Evolutionary conservation across 2,329 filamentous ascomycete species (phyloP).

Genomic region (Rhynchosporium secalis): DNA sequence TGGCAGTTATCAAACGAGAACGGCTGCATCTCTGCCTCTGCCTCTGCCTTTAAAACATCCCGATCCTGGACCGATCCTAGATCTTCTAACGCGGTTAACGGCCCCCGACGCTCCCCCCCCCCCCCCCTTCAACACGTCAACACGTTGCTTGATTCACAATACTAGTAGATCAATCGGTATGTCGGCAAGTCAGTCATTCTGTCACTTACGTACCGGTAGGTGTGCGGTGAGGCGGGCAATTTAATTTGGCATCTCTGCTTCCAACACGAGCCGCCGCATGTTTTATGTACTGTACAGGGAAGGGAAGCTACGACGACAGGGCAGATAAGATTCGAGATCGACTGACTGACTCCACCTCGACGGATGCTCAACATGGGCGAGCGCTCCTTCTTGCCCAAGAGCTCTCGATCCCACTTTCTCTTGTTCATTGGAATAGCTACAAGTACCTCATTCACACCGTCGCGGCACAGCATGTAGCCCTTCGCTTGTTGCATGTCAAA

Average conservation of each 20-base stretch:
- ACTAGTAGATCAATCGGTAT: background rate
- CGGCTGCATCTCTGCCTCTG: conserved; percentile 1
- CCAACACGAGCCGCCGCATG: background rate
- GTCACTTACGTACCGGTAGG: background rate
- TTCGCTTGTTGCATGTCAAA: background rate
- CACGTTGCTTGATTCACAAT: conserved; percentile 11
- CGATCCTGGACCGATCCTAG: background rate
- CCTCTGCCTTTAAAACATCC: background rate
- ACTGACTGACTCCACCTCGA: background rate
- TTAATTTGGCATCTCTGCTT: background rate
- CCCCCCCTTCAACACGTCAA: background rate
- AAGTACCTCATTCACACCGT: background rate
- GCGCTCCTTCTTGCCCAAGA: background rate
- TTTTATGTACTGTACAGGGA: background rate
- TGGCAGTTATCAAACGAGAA: conserved; percentile 7
- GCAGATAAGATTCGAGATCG: background rate
- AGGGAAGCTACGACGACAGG: background rate
- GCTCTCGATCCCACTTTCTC: conserved; percentile 1
- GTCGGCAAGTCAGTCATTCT: background rate
- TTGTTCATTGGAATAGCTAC: background rate
- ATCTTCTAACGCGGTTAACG: background rate
- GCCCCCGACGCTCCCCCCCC: background rate
- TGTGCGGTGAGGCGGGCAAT: background rate
- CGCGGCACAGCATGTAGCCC: conserved; percentile 21
- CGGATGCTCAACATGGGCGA: background rate